Percentiles rank a stretch among this genome's conserved stretches.
phyloP scores from a whole-genome alignment of 768 basidiomycete genomes.

The Dioszegia hungarica region DNA sequence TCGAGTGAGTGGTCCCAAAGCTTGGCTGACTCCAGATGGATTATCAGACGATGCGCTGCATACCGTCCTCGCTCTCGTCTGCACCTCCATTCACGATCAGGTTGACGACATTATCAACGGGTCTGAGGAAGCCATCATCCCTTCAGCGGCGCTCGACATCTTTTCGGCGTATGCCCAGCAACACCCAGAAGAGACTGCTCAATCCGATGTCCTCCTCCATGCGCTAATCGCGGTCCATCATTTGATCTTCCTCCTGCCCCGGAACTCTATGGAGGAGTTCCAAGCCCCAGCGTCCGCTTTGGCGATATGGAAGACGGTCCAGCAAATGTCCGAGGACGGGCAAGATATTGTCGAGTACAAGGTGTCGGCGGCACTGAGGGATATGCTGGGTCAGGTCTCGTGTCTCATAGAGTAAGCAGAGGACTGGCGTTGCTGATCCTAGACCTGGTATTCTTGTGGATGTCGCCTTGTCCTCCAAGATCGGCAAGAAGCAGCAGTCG shows the following conservation, averaged over 20 bases:
- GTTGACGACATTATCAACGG: conserved; percentile 16
- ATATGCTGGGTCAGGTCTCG: conserved; percentile 2
- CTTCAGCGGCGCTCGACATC: conserved; percentile 24
- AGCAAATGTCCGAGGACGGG: conserved; percentile 4
- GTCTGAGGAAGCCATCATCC: conserved; percentile 1
- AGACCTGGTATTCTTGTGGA: conserved; percentile 32
- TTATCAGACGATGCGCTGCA: conserved; percentile 28
- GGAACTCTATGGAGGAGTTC: conserved; percentile 9
- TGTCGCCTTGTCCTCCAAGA: conserved; percentile 20
- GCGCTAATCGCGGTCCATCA: conserved; percentile 36
- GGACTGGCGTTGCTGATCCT: not conserved
- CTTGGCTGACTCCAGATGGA: not conserved
- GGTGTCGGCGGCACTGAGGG: conserved; percentile 7
- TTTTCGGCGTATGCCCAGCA: conserved; percentile 24
- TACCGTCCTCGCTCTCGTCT: conserved; percentile 33
- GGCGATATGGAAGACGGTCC: not conserved
- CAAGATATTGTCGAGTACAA: conserved; percentile 2
- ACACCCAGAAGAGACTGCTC: conserved; percentile 11
- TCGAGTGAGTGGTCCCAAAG: conserved; percentile 3
- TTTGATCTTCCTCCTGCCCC: conserved; percentile 21
- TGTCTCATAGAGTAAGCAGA: conserved; percentile 24
- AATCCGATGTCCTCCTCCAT: conserved; percentile 26
- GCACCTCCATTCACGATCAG: conserved; percentile 34
- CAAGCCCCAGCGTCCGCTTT: not conserved
- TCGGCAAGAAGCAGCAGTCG: not conserved